These are phyloP conservation scores for Kodamaea arcana DNA, from an alignment of 1,139 yeast genomes.

Conservation along the genomic window DNA sequence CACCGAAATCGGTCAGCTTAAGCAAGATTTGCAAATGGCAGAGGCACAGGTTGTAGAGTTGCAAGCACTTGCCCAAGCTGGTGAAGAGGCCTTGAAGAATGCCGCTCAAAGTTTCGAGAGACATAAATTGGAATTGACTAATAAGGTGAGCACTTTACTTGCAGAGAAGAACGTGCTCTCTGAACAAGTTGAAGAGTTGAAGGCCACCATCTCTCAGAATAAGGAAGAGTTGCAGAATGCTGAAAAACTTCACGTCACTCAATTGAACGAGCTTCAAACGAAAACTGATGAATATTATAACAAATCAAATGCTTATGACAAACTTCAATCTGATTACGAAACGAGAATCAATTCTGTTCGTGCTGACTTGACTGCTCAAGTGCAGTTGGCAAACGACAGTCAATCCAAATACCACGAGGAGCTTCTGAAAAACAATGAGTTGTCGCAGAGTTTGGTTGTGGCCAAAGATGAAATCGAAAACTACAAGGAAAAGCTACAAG, in stretches of 20 bases:
- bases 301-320: conserved; percentile 36
- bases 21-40: conserved; percentile 33
- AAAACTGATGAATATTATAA: conserved; percentile 18
- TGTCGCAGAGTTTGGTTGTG: conserved; percentile 40
- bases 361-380: conserved; percentile 50
- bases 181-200: conserved; percentile 18
- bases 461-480: conserved; percentile 41
- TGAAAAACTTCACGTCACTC: conserved; percentile 13
- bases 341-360: conserved; percentile 26
- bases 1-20: conserved; percentile 31
- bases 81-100: conserved; percentile 38
- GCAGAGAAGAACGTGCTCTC: conserved; percentile 22
- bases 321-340: conserved; percentile 32
- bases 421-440: conserved; percentile 53
- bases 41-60: conserved; percentile 39
- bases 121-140: conserved; percentile 25
- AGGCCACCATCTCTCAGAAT: conserved; percentile 12
- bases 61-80: conserved; percentile 36
- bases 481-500: conserved; percentile 33
- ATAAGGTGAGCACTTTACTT: conserved; percentile 17
- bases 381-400: conserved; percentile 42
- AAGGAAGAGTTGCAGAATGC: conserved; percentile 15
- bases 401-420: conserved; percentile 59
- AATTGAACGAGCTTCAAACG: conserved; percentile 21
- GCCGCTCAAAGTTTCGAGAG: conserved; percentile 38